Conservation (phyloP, 108 stramenopile genomes). For the Conticribra weissflogii region DNA sequence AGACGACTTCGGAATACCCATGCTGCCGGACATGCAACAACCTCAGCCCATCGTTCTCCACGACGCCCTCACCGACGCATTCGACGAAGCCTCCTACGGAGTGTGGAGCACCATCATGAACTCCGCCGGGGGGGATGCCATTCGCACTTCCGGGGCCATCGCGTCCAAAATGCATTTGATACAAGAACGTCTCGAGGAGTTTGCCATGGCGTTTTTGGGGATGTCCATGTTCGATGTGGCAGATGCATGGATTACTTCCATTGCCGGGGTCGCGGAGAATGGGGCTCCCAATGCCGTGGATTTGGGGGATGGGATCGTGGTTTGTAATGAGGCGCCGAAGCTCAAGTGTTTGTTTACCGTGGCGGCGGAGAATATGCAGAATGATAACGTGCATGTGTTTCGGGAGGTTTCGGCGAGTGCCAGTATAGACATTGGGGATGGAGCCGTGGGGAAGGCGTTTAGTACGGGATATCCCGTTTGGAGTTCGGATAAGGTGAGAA, state of each 20-base stretch:
- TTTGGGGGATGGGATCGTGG: neutral
- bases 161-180: slow-evolving; percentile 36
- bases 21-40: slow-evolving; percentile 60
- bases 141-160: slow-evolving; percentile 27
- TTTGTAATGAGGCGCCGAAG: neutral
- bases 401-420: slow-evolving; percentile 44
- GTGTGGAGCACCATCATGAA: slow-evolving; percentile 91
- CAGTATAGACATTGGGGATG: slow-evolving; percentile 71
- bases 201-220: slow-evolving; percentile 88
- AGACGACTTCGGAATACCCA: slow-evolving; percentile 86
- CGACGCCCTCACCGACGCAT: slow-evolving; percentile 48
- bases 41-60: slow-evolving; percentile 11
- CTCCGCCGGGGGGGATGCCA: slow-evolving; percentile 38
- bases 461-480: slow-evolving; percentile 89
- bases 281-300: neutral
- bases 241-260: slow-evolving; percentile 86
- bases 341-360: slow-evolving; percentile 65
- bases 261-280: slow-evolving; percentile 8
- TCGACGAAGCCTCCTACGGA: slow-evolving; percentile 89
- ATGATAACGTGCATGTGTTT: slow-evolving; percentile 55
- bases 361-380: slow-evolving; percentile 59
- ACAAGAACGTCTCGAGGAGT: slow-evolving; percentile 88
- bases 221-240: slow-evolving; percentile 95
- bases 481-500: slow-evolving; percentile 71
- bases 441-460: slow-evolving; percentile 85